Evolutionary conservation across 2,329 filamentous ascomycete species (phyloP).

Genomic region (Cryphonectria naterciae): DNA sequence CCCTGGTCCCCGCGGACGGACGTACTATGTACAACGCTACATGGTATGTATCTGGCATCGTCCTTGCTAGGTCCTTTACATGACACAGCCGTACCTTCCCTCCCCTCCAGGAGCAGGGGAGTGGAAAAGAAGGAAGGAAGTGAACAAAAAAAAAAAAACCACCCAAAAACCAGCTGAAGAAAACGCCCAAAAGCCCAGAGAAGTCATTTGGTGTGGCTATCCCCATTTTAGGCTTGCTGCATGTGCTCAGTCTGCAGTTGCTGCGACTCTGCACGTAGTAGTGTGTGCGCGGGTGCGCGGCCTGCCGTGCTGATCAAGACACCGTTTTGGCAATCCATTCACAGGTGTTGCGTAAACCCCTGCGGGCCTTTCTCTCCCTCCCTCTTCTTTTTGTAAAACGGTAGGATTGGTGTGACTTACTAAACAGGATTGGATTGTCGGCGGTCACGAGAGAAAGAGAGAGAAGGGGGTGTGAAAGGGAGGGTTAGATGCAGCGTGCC

Average conservation of each 20-base stretch:
- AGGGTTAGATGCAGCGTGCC: constrained; percentile 20
- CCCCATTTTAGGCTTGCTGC: constrained; percentile 19
- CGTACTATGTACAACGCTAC: constrained; percentile 13
- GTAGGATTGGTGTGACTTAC: background rate
- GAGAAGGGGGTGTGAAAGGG: background rate
- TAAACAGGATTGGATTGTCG: background rate
- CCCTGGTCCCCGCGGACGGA: constrained; percentile 23
- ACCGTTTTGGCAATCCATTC: background rate
- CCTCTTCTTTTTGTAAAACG: background rate
- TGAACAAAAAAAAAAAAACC: background rate
- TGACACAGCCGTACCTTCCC: constrained; percentile 9
- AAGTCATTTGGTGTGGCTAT: constrained; percentile 1
- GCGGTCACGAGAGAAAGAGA: background rate
- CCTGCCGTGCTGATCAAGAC: constrained; percentile 1
- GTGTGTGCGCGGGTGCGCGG: background rate
- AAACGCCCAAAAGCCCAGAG: background rate
- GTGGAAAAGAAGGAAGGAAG: too few species aligned
- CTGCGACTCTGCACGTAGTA: constrained; percentile 6
- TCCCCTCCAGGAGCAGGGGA: background rate
- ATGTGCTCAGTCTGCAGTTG: constrained; percentile 12
- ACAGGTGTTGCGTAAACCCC: background rate
- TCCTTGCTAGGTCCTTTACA: background rate
- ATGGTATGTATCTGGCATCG: constrained; percentile 17
- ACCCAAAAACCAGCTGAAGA: background rate
- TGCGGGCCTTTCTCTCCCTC: background rate